Base-by-base conservation (phyloP, 805 yeast species). In the Grigorovia humatica region DNA sequence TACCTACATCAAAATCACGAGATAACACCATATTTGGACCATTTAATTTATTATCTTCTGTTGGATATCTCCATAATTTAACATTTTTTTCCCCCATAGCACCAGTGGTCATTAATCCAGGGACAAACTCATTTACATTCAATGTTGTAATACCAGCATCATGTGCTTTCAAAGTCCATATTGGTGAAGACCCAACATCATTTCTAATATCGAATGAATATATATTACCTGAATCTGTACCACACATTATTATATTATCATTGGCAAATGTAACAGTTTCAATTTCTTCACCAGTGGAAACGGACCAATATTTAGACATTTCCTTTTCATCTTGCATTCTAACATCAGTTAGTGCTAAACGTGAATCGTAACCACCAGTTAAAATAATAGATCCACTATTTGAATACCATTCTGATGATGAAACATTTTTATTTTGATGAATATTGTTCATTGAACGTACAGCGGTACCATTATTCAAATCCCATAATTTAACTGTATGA, bases 111-210 rank as follows among this genome's bases (percentile, higher is more conserved):
- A 93, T 68, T 74, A 87, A 70, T 18, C 91, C 93, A 27, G 83
- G 82, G 35, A 88, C 66, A 63, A 73, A 78, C 27, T 66, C 64
- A 70, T 88, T 90, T 41, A 83, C 76, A 58, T 83, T 84, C 58
- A 93, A 76, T 1, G 91, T 75, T 4, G 96, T 84, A 55, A 93
- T 84, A 55, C 96, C 97, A 2, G 95, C 79, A 70, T 93, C 98
- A 67, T 93, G 99, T 2, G 98, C 98, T 68, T 93, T 96, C 59
- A 93, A 74, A 2, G 96, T 88, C 99, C 99, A 93, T 35, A 91
- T 61, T 18, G 97, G 90, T 57, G 76, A 77, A 52, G 74, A 71
- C 46, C 75, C 76, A 42, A 74, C 78, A 32, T 58, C 61, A 48
- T 71, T 72, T 67, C 96, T 80, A 46, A 88, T 84, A 68, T 91